These are phyloP conservation scores for Barnettozyma sucrosica DNA, from an alignment of 805 yeast species.

Conservation along the genomic window DNA sequence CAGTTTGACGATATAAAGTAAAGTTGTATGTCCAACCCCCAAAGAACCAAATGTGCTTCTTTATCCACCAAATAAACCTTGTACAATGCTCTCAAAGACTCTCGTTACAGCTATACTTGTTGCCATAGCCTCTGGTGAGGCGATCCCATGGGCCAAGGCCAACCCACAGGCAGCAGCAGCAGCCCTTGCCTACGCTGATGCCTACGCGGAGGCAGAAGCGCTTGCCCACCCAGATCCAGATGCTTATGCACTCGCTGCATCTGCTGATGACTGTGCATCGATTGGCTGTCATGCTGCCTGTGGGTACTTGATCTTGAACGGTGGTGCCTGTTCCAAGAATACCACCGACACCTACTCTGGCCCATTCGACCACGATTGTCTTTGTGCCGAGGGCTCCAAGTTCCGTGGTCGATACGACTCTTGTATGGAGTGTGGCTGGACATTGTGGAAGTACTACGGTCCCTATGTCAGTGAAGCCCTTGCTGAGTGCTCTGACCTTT, in stretches of 20 bases:
- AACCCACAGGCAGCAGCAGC: constrained; percentile 18
- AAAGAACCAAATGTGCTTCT: neutral
- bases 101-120: neutral
- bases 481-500: constrained; percentile 23
- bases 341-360: constrained; percentile 21
- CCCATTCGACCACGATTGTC: constrained; percentile 22
- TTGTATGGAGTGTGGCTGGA: constrained; percentile 36
- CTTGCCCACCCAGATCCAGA: constrained; percentile 20
- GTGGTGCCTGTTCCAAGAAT: constrained; percentile 28
- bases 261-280: constrained; percentile 25
- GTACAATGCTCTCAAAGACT: neutral
- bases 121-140: constrained; percentile 6
- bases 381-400: constrained; percentile 19
- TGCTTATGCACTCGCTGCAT: constrained; percentile 19
- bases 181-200: constrained; percentile 19
- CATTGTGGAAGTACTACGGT: constrained; percentile 31
- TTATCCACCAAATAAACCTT: neutral
- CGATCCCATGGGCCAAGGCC: constrained; percentile 20
- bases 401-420: constrained; percentile 20
- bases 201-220: constrained; percentile 20
- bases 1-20: neutral
- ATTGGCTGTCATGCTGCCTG: constrained; percentile 31
- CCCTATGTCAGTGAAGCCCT: constrained; percentile 26
- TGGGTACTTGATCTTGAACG: constrained; percentile 31
- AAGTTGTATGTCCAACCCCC: neutral